phyloP scores from a whole-genome alignment of 768 basidiomycete genomes.

The Termitomyces sp. region DNA sequence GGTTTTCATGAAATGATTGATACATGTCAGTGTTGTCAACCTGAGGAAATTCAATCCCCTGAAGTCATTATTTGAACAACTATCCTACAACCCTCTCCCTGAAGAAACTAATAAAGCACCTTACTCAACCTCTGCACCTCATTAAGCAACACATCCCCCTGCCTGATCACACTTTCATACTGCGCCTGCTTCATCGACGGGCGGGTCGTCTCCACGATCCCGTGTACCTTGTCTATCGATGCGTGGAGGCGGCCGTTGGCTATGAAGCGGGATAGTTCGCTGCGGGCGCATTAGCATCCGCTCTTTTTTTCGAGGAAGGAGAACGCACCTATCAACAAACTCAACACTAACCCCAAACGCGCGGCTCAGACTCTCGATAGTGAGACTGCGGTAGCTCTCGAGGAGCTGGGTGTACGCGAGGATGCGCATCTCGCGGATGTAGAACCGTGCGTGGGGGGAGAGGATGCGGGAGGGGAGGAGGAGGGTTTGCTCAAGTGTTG shows the following conservation, averaged over 20 bases:
- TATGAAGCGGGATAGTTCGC: constrained; percentile 92
- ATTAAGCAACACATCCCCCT: constrained; percentile 87
- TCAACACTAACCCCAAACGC: constrained; percentile 90
- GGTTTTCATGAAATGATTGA: too few relatives aligned
- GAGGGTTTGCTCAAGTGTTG: constrained; percentile 84
- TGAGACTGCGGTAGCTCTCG: constrained; percentile 88
- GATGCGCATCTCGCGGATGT: constrained; percentile 95
- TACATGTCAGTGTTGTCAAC: too few relatives aligned
- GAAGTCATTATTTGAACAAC: too few relatives aligned
- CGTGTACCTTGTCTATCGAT: constrained; percentile 93
- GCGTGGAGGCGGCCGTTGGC: constrained; percentile 81
- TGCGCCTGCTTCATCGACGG: constrained; percentile 69
- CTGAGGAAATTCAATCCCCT: too few relatives aligned
- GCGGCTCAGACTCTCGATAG: constrained; percentile 77
- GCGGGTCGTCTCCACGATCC: constrained; percentile 89
- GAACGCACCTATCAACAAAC: constrained; percentile 80
- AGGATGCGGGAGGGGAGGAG: constrained; percentile 88
- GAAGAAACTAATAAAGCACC: constrained; percentile 56
- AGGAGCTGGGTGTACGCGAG: constrained; percentile 89
- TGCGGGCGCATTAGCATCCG: constrained; percentile 25
- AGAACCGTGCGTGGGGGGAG: constrained; percentile 83
- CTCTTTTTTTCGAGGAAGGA: background rate
- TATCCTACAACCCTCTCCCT: too few relatives aligned
- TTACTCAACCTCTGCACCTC: constrained; percentile 88
- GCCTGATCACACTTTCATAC: constrained; percentile 90